Evolutionary conservation across 441 rosid species (phyloP), one percentile per base, ranked within the genome.

Genomic region (Monsonia emarginata): DNA sequence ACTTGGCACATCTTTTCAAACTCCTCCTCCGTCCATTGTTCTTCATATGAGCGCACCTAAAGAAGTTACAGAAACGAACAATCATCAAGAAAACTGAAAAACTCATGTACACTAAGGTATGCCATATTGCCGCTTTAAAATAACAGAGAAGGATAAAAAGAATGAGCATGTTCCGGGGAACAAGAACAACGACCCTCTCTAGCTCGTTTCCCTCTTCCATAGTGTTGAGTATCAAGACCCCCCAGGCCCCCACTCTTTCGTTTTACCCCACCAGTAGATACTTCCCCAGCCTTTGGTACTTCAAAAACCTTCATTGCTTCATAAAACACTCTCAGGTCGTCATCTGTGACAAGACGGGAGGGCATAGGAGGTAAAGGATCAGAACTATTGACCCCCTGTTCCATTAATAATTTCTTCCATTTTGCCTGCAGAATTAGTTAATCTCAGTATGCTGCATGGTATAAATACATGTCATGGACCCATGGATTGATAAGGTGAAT

Each of bases 21-120:
- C 78, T 91, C 97, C 79, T 89, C 97, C 69, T 91, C 97, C 25
- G 97, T 87, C 95, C 85, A 80, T 79, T 89, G 94, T 75, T 91
- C 97, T 82, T 89, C 97, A 44, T 91, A 91, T 18, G 97, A 89
- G 26, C 96, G 92, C 71, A 91, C 96, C 97, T 91, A 56, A 40
- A 22, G 40, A 67, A 64, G 56, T n/a, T n/a, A n/a, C n/a, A n/a
- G n/a, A n/a, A n/a, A n/a, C n/a, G n/a, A n/a, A n/a, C n/a, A n/a
- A n/a, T n/a, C n/a, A n/a, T n/a, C n/a, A n/a, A n/a, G n/a, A n/a
- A 40, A 66, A 56, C 68, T 1, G 26, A 26, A 65, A 6, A 34
- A 64, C 24, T 64, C 38, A 36, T 36, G 44, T 7, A 36, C n/a
- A 44, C 52, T 44, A 4, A 1, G 52, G 52, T n/a, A 44, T 14